Evolutionary conservation across 2,329 filamentous ascomycete species (phyloP), one percentile per base, ranked within the genome.

Genomic region (Delphinella strobiligena): DNA sequence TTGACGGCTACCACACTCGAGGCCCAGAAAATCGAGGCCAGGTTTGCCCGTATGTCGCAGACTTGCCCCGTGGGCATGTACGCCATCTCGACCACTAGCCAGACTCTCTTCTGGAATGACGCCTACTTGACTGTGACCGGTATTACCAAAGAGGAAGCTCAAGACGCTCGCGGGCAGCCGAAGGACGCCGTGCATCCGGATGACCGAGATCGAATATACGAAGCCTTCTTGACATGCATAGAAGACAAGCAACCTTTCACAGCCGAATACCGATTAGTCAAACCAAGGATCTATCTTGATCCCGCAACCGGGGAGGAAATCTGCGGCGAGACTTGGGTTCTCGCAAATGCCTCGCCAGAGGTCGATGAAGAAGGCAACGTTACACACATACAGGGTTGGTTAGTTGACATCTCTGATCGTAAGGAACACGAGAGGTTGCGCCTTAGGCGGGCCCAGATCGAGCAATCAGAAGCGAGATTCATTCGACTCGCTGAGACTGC

Each of bases 31-130:
- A 55, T 53, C 5, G 61, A 64, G 33, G 52, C 55, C 2, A 51
- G 56, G 11, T 64, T 64, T 31, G 53, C 58, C 15, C 49, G 57
- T 2, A 61, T 66, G 47, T 59, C 62, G 2, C 55, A 60, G 29
- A 49, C 56, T 5, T 51, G 58, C 3, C 60, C 62, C 4, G 52
- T 63, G 4, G 62, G 55, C 2, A 66, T 67, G 42, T 65, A 58
- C 37, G 56, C 57, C 30, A 51, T 61, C 18, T 53, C 56, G 15
- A 41, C 52, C 5, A 39, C 51, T 15, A 60, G 63, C 2, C 46
- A 45, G 9, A 58, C 59, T 8, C 51, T 59, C 0, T 64, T 64
- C 43, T 49, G 59, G 5, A 67, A 67, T 34, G 52, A 64, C 37
- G 52, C 54, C 3, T 67, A 61, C 51, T 54, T 52, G 22, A 55